These are phyloP conservation scores for Phaeoacremonium minimum DNA, from an alignment of 2,329 filamentous ascomycete genomes.

Conservation along the genomic window DNA sequence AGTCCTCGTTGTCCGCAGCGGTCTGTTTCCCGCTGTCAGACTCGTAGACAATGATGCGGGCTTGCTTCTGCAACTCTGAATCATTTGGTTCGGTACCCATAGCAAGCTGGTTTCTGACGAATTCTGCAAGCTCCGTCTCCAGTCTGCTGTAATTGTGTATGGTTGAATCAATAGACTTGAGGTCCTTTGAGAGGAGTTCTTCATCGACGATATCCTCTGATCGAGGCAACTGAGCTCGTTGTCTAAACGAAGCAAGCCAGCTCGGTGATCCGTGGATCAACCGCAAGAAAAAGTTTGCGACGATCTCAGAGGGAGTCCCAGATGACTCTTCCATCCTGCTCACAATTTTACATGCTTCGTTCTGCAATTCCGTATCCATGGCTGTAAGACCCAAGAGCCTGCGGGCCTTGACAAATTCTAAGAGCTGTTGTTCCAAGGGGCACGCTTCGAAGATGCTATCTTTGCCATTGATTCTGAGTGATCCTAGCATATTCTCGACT, in stretches of 20 bases:
- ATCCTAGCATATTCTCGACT: conserved; percentile 40
- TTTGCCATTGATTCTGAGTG: conserved; percentile 54
- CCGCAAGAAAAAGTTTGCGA: conserved; percentile 54
- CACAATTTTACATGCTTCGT: conserved; percentile 54
- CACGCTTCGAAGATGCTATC: conserved; percentile 53
- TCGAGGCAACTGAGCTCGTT: conserved; percentile 52
- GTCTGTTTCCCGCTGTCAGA: conserved; percentile 64
- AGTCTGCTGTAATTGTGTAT: conserved; percentile 55
- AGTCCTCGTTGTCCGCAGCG: conserved; percentile 49
- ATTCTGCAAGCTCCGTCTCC: conserved; percentile 52
- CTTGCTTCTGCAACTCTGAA: conserved; percentile 50
- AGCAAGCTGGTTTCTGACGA: conserved; percentile 37
- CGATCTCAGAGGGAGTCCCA: conserved; percentile 39
- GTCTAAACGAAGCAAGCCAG: conserved; percentile 55
- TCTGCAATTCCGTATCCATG: conserved; percentile 56
- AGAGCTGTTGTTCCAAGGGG: conserved; percentile 49
- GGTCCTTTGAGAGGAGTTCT: conserved; percentile 45
- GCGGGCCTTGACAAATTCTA: conserved; percentile 47
- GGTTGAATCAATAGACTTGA: conserved; percentile 52
- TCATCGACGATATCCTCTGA: conserved; percentile 49
- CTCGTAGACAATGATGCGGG: conserved; percentile 58
- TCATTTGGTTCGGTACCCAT: conserved; percentile 46
- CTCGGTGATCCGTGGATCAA: conserved; percentile 40
- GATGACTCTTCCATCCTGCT: conserved; percentile 51
- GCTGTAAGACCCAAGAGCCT: conserved; percentile 52